These are phyloP conservation scores for Aspergillus sclerotiicarbonarius DNA, from an alignment of 495 filamentous ascomycete species.

Conservation along the genomic window DNA sequence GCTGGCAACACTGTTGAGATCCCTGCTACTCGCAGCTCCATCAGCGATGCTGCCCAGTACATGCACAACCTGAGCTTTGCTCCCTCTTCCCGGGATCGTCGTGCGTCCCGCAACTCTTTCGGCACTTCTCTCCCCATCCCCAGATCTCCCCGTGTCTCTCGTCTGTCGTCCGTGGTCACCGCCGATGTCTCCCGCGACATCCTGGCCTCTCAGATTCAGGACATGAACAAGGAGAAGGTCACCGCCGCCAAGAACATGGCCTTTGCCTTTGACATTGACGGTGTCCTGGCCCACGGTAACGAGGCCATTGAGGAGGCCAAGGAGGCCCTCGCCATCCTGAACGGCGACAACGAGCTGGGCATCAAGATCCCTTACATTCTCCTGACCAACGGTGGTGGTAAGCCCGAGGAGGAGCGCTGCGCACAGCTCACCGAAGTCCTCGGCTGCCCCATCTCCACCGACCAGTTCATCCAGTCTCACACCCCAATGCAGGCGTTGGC, in stretches of 20 bases:
- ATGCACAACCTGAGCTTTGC: conserved; percentile 71
- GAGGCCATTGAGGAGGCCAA: conserved; percentile 77
- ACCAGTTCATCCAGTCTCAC: conserved; percentile 92
- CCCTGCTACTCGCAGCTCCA: conserved; percentile 65
- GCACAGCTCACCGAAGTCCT: conserved; percentile 73
- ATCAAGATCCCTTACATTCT: conserved; percentile 90
- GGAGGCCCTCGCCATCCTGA: conserved; percentile 80
- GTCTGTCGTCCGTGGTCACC: conserved; percentile 55
- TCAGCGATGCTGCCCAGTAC: conserved; percentile 65
- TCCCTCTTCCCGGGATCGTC: conserved; percentile 64
- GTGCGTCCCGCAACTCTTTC: conserved; percentile 76
- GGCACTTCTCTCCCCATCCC: conserved; percentile 76
- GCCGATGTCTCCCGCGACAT: conserved; percentile 60
- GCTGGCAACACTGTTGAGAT: conserved; percentile 63
- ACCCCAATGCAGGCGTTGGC: conserved; percentile 91
- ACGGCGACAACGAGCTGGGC: conserved; percentile 81
- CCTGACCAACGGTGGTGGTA: conserved; percentile 91
- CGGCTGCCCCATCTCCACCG: conserved; percentile 69
- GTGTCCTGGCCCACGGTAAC: conserved; percentile 79
- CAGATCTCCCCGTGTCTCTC: conserved; percentile 64
- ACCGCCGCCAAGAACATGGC: conserved; percentile 67
- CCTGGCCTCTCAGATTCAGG: conserved; percentile 70
- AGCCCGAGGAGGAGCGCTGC: conserved; percentile 81
- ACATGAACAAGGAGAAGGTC: conserved; percentile 67
- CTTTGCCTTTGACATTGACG: conserved; percentile 91